Percentiles rank a stretch among this genome's conserved stretches.
These are phyloP conservation scores for Coniella vitis DNA, from an alignment of 2,329 filamentous ascomycete genomes.

Conservation along the genomic window DNA sequence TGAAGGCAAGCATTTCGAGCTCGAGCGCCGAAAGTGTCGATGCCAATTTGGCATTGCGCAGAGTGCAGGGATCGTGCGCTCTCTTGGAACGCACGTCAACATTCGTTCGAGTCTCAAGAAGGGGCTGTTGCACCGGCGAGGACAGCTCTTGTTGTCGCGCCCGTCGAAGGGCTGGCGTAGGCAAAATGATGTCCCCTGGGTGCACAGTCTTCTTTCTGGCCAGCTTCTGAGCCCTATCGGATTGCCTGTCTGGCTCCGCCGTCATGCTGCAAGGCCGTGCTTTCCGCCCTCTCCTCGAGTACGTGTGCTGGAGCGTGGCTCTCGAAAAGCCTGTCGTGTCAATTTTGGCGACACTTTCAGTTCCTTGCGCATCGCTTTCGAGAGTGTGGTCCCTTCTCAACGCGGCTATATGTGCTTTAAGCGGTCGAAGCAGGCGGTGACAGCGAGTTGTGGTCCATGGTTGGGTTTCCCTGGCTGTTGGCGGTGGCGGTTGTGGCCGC, in stretches of 20 bases:
- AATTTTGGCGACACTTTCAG: neutral
- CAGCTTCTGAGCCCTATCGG: neutral
- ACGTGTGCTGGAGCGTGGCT: conserved; percentile 11
- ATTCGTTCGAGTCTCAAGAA: neutral
- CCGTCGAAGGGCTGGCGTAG: conserved; percentile 27
- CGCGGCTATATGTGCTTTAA: conserved; percentile 35
- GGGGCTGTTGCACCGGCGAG: conserved; percentile 20
- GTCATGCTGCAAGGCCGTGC: neutral
- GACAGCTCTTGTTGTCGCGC: conserved; percentile 24
- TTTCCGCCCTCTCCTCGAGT: conserved; percentile 15
- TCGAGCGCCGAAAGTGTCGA: conserved; percentile 21
- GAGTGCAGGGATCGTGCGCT: neutral
- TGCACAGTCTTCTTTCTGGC: neutral
- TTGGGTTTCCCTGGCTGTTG: conserved; percentile 17
- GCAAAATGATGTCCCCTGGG: conserved; percentile 22
- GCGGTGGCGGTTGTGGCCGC: neutral
- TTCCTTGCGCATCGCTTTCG: conserved; percentile 1
- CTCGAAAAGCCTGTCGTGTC: neutral
- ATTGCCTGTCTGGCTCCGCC: neutral
- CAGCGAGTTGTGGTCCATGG: conserved; percentile 43
- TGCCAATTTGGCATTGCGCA: conserved; percentile 14
- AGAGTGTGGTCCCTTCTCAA: conserved; percentile 29
- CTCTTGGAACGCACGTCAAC: neutral
- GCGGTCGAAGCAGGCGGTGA: conserved; percentile 38
- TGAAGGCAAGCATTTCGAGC: conserved; percentile 28